Evolutionary conservation across 1,284 basidiomycete genomes (phyloP).

Genomic region (Violaceomyces palustris): DNA sequence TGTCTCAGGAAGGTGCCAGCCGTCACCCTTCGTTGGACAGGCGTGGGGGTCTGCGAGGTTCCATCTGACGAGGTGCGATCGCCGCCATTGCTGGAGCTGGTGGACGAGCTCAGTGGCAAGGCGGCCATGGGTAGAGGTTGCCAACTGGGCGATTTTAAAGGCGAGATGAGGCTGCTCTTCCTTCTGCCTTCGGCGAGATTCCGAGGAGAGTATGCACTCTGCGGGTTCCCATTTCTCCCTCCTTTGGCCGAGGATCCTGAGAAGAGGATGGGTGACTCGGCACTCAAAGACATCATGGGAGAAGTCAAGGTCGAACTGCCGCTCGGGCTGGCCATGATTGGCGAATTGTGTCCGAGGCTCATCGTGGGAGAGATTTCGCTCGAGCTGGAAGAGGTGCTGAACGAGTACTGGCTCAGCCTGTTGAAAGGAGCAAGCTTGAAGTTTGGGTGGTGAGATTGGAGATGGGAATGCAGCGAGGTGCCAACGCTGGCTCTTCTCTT

Average conservation of each 20-base stretch:
- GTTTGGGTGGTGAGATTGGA: not conserved
- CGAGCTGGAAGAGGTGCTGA: constrained; percentile 1
- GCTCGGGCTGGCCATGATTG: not conserved
- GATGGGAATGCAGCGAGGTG: constrained; percentile 1
- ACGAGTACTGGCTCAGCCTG: not conserved
- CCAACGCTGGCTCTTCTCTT: constrained; percentile 6
- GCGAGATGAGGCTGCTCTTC: constrained; percentile 1
- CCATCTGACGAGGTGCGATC: not conserved
- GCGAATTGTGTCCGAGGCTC: constrained; percentile 1
- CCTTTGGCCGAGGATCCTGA: constrained; percentile 9
- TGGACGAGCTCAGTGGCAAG: constrained; percentile 3
- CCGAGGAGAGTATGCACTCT: too few species aligned
- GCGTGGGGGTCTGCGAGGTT: too few species aligned
- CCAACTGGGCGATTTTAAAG: constrained; percentile 6
- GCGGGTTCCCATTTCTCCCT: constrained; percentile 1
- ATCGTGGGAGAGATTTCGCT: constrained; percentile 9
- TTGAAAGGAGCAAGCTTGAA: not conserved
- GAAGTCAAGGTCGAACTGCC: constrained; percentile 16
- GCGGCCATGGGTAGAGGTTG: constrained; percentile 11
- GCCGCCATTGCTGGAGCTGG: not conserved
- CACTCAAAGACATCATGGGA: constrained; percentile 35
- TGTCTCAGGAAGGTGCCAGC: too few species aligned
- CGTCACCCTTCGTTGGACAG: too few species aligned
- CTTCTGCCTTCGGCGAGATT: too few species aligned
- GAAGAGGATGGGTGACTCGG: constrained; percentile 33